These are phyloP conservation scores for Quercus lobata DNA, from an alignment of 331 rosid genomes.

Conservation along the genomic window DNA sequence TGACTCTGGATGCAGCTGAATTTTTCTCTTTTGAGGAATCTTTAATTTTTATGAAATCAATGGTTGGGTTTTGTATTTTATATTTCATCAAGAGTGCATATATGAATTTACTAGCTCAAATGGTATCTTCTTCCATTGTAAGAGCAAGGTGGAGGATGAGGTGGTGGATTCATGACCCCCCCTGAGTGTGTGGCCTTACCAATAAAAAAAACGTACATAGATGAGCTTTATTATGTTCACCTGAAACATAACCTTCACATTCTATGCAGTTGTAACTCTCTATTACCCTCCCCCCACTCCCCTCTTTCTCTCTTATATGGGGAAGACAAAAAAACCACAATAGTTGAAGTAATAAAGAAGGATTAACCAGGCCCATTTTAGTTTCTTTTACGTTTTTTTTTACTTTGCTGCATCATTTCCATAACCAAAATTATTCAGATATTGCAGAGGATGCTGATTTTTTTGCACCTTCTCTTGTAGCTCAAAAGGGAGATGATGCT, in stretches of 20 bases:
- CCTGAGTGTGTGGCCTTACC: too few relatives aligned
- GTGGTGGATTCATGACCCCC: too few relatives aligned
- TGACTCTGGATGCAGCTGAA: slow-evolving; percentile 25
- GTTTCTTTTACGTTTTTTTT: not conserved
- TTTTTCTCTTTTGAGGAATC: not conserved
- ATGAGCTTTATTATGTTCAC: not conserved
- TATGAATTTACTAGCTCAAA: not conserved
- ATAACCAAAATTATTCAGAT: not conserved
- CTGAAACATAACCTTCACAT: not conserved
- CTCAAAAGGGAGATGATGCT: slow-evolving; percentile 80
- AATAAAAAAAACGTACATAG: not conserved
- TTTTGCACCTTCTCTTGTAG: slow-evolving; percentile 36
- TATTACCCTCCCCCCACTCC: not conserved
- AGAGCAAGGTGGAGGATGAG: too few relatives aligned
- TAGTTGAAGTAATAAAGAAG: too few relatives aligned
- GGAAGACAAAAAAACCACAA: too few relatives aligned
- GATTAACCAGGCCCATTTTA: not conserved
- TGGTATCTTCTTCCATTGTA: too few relatives aligned
- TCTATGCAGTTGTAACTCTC: not conserved
- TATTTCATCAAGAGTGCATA: not conserved
- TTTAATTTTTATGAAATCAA: not conserved
- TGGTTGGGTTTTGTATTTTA: not conserved
- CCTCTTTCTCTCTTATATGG: not conserved
- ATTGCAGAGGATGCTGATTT: slow-evolving; percentile 23
- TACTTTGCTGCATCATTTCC: not conserved